These are phyloP conservation scores for Hyphopichia pseudoburtonii DNA, from an alignment of 1,139 yeast genomes.

Conservation along the genomic window DNA sequence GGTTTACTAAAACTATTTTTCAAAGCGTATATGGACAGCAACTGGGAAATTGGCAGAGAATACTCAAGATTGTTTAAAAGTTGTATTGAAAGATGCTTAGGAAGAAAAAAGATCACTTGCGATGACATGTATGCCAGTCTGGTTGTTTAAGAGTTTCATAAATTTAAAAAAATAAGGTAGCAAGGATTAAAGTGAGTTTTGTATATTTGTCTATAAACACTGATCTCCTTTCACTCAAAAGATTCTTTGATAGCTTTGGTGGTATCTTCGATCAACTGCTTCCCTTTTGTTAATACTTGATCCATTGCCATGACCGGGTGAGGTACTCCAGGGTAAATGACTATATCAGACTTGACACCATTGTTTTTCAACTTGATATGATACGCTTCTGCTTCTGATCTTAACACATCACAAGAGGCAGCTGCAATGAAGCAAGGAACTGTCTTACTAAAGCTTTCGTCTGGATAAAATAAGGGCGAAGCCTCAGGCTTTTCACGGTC, in stretches of 20 bases:
- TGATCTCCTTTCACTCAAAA: conserved; percentile 1
- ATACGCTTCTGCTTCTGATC: conserved; percentile 46
- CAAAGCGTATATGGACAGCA: conserved; percentile 36
- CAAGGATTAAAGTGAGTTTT: too few species aligned
- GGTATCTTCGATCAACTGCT: conserved; percentile 30
- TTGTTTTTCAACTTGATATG: conserved; percentile 37
- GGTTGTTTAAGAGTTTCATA: too few species aligned
- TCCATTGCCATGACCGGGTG: conserved; percentile 54
- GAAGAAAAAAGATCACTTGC: conserved; percentile 43
- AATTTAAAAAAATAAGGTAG: too few species aligned
- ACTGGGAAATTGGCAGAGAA: conserved; percentile 59
- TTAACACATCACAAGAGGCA: conserved; percentile 47
- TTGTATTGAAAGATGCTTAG: conserved; percentile 53
- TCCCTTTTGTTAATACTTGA: conserved; percentile 40
- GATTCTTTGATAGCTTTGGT: conserved; percentile 27
- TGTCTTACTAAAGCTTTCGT: conserved; percentile 34
- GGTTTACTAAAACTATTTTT: conserved; percentile 50
- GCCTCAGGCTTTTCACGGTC: conserved; percentile 40
- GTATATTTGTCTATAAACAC: background rate
- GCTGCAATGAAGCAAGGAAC: conserved; percentile 47
- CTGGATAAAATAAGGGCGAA: conserved; percentile 44
- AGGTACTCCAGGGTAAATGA: conserved; percentile 44
- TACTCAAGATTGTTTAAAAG: conserved; percentile 50
- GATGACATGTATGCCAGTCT: conserved; percentile 42
- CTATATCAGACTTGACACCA: conserved; percentile 35